Evolutionary conservation across 2,329 filamentous ascomycete species (phyloP), one percentile per base, ranked within the genome.

Genomic region (Tolypocladium endophyticum): DNA sequence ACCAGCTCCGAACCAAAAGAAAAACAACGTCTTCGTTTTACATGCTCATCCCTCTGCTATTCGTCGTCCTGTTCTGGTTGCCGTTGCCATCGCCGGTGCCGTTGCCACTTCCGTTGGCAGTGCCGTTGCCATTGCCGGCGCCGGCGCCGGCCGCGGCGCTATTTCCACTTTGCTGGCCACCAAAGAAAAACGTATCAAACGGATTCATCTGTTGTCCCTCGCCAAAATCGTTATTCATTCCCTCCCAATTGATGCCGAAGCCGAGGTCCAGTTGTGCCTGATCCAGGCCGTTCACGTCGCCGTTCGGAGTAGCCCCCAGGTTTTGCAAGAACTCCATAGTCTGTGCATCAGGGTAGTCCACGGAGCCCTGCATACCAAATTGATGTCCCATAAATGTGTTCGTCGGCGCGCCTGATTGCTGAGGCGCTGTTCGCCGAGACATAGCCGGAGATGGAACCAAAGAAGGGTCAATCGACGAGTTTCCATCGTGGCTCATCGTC

Each of bases 171-270:
- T 71, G 70, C 64, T 80, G 80, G 0, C 80, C 81, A 1, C 86
- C 86, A 69, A 89, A 88, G 74, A 88, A 89, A 69, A 90, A 90
- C 0, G 85, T 84, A 68, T 89, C 87, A 71, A 90, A 89, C 0
- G 87, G 80, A 61, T 89, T 83, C 67, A 88, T 79, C 68, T 85
- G 79, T 70, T 84, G 80, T 68, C 82, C 78, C 55, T 85, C 81
- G 60, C 78, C 78, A 61, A 80, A 87, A 66, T 88, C 86, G 64
- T 87, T 84, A 66, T 84, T 79, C 68, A 85, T 76, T 16, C 79
- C 77, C 61, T 85, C 79, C 81, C 83, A 85, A 39, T 85, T 86
- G 54, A 90, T 78, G 59, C 86, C 86, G 63, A 87, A 86, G 0
- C 85, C 86, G 54, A 89, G 77, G 64, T 88, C 86, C 66, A 86